Base-by-base conservation (phyloP, 2,329 filamentous ascomycete species). In the Fusarium praegraminearum region DNA sequence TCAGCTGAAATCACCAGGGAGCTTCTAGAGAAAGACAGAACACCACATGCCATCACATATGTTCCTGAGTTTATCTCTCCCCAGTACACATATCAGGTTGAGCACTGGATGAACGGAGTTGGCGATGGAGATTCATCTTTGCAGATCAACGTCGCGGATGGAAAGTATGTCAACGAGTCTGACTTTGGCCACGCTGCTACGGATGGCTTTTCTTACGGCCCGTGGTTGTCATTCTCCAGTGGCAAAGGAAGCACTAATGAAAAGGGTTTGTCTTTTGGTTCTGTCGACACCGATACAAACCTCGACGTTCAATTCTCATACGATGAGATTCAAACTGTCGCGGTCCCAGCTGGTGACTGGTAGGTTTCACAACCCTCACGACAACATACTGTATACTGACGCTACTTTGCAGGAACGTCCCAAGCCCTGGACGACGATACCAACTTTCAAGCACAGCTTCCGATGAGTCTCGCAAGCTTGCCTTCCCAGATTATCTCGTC, bases 241-340 rank as follows among this genome's bases (percentile, higher is more conserved):
- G 38, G 44, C 0, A 58, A 56, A 44, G 66, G 66, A 9, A 58
- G 51, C n/a, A 43, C 32, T 6, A 43, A 56, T 0, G 68, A 69
- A 13, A 57, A 45, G 8, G 1, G 38, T 1, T 35, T 70, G n/a
- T 55, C 67, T 1, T 47, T 71, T 12, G 24, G 44, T 12, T 43
- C 45, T 10, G 28, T 71, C 3, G 67, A 70, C 16, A 58, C 51
- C 5, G 68, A 70, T 24, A 69, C 43, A 2, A 46, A 56, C 4
- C 54, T 70, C 1, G 67, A 70, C 10, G n/a, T 70, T 32, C 58
- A 70, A 53, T 69, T 70, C 22, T 57, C 67, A 1, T 70, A 70
- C 3, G 68, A 70, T n/a, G 68, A 70, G 32, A 70, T 70, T 24
- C 68, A 71, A 16, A 69, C 63, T 0, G n/a, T 71, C n/a, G 40